Conservation (phyloP, 225 moss, liverwort and hornwort genomes). For the Antitrichia curtipendula region DNA sequence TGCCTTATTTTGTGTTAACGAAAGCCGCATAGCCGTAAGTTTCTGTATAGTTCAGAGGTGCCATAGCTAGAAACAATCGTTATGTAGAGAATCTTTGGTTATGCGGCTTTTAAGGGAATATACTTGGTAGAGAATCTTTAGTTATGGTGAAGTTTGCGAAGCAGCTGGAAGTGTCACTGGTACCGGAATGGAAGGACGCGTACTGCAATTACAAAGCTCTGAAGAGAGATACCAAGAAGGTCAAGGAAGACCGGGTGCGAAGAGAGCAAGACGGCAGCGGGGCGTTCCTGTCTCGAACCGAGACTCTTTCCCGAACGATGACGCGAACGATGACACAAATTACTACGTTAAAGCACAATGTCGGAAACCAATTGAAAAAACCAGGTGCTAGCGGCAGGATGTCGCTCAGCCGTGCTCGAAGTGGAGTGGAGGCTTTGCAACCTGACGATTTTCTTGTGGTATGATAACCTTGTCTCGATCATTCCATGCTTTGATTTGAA, state of each 20-base stretch:
- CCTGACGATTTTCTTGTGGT: conserved; percentile 16
- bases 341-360: not conserved
- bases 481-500: not conserved
- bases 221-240: conserved; percentile 11
- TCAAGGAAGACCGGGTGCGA: not conserved
- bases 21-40: not conserved
- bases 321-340: not conserved
- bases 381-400: conserved; percentile 2
- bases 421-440: not conserved
- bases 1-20: not conserved
- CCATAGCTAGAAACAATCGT: not conserved
- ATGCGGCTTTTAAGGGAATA: too few species aligned
- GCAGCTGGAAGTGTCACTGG: conserved; percentile 26
- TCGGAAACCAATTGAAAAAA: conserved; percentile 3
- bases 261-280: not conserved
- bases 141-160: conserved; percentile 50
- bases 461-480: not conserved
- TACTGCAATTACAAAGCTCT: conserved; percentile 41
- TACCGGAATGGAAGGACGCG: conserved; percentile 45
- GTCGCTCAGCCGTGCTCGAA: conserved; percentile 1
- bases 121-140: not conserved
- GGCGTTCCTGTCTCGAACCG: not conserved
- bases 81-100: not conserved
- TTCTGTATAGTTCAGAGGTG: not conserved
- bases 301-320: not conserved